Conservation (phyloP, 1,284 basidiomycete genomes). For the Pseudozyma sp. region DNA sequence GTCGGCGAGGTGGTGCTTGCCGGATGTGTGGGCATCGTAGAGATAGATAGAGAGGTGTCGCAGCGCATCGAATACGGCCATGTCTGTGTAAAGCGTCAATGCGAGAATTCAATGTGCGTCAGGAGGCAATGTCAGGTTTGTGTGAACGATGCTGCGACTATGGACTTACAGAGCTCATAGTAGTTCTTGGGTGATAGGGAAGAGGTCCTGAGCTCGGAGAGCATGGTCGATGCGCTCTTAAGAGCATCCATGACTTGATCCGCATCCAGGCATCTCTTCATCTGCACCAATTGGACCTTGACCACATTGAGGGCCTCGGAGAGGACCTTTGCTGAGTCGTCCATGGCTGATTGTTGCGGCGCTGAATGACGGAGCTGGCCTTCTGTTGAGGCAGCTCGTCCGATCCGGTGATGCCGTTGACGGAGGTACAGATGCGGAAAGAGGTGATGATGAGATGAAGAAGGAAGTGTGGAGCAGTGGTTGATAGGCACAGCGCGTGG, state of each 20-base stretch:
- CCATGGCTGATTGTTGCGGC: constrained; percentile 49
- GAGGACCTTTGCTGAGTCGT: constrained; percentile 66
- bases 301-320: constrained; percentile 65
- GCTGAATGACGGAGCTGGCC: constrained; percentile 23
- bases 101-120: background rate
- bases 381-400: constrained; percentile 19
- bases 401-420: constrained; percentile 1
- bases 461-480: background rate
- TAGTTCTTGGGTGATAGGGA: constrained; percentile 66
- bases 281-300: constrained; percentile 68
- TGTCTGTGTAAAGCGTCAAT: constrained; percentile 40
- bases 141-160: background rate
- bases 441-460: background rate
- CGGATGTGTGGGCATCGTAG: constrained; percentile 65
- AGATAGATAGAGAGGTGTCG: constrained; percentile 67
- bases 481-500: background rate
- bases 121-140: constrained; percentile 2
- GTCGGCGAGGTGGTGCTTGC: constrained; percentile 67
- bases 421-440: background rate
- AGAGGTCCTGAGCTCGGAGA: constrained; percentile 65
- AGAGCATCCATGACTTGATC: constrained; percentile 69
- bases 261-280: constrained; percentile 66
- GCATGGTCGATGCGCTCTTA: constrained; percentile 67
- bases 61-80: constrained; percentile 67
- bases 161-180: constrained; percentile 65